Evolutionary conservation across 2,329 filamentous ascomycete species (phyloP).

Genomic region (Grosmannia penicillata): DNA sequence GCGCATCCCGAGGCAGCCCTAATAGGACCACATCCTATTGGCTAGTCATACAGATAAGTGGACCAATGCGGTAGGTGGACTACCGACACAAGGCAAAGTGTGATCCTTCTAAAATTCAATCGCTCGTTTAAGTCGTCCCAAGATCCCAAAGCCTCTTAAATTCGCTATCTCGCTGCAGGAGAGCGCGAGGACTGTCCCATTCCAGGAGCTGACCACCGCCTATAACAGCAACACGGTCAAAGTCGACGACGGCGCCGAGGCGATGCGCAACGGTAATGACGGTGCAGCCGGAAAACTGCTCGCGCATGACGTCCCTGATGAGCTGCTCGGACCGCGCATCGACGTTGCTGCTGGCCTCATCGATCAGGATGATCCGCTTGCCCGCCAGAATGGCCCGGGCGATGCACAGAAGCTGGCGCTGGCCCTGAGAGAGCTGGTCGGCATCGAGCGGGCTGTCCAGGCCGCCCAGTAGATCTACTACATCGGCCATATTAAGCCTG

Average conservation of each 20-base stretch:
- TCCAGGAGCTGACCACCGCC: constrained; percentile 46
- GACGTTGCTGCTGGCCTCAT: constrained; percentile 92
- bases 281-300: constrained; percentile 64
- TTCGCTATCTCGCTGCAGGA: too few relatives aligned
- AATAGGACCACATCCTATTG: too few relatives aligned
- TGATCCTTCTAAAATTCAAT: too few relatives aligned
- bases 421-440: constrained; percentile 63
- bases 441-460: neutral
- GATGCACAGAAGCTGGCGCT: constrained; percentile 83
- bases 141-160: too few relatives aligned
- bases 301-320: constrained; percentile 90
- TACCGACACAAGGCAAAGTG: too few relatives aligned
- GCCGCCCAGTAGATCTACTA: neutral
- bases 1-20: too few relatives aligned
- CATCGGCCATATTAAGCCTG: neutral
- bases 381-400: constrained; percentile 82
- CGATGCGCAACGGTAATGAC: constrained; percentile 94
- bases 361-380: constrained; percentile 89
- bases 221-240: constrained; percentile 39
- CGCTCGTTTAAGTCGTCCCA: too few relatives aligned
- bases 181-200: constrained; percentile 31
- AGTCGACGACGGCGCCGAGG: constrained; percentile 72
- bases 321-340: constrained; percentile 90
- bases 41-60: too few relatives aligned
- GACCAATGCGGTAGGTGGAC: too few relatives aligned